These are phyloP conservation scores for Golubevia pallescens DNA, from an alignment of 1,284 basidiomycete genomes.

Conservation along the genomic window DNA sequence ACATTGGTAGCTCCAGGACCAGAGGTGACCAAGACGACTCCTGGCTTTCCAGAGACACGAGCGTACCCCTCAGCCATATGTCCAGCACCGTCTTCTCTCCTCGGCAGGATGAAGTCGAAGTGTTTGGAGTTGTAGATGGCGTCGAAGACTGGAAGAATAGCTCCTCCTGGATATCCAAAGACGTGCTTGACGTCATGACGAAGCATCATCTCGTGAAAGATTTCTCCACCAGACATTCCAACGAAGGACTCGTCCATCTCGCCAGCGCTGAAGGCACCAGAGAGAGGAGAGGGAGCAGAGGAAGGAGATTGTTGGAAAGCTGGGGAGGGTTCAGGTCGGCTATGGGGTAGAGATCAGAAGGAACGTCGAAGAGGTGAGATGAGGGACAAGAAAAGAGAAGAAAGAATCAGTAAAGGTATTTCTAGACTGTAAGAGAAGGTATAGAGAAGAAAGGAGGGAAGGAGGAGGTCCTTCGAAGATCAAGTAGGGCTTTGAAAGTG, in stretches of 20 bases:
- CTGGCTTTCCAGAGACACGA: slow-evolving; percentile 94
- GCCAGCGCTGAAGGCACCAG: slow-evolving; percentile 23
- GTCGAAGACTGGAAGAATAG: slow-evolving; percentile 97
- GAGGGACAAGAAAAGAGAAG: too few relatives aligned
- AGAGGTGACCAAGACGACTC: slow-evolving; percentile 95
- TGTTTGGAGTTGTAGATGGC: slow-evolving; percentile 96
- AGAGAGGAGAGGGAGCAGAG: slow-evolving; percentile 22
- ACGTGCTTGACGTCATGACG: slow-evolving; percentile 94
- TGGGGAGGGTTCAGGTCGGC: slow-evolving; percentile 47
- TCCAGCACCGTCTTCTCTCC: slow-evolving; percentile 96
- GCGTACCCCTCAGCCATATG: slow-evolving; percentile 99
- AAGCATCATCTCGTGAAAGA: slow-evolving; percentile 99
- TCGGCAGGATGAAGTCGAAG: slow-evolving; percentile 93
- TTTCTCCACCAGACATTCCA: slow-evolving; percentile 92
- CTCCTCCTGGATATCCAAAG: slow-evolving; percentile 97
- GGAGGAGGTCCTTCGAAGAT: too few relatives aligned
- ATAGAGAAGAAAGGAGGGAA: too few relatives aligned
- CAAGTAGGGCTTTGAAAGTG: too few relatives aligned
- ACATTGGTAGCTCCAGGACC: slow-evolving; percentile 98
- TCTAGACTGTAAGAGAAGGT: too few relatives aligned
- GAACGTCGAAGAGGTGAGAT: too few relatives aligned
- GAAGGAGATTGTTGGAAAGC: slow-evolving; percentile 46
- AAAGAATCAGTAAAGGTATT: too few relatives aligned
- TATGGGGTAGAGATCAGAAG: slow-evolving; percentile 3
- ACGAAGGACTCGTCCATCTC: slow-evolving; percentile 72